Conservation (phyloP, 108 stramenopile species). For the Pseudonitzschia multistriata region DNA sequence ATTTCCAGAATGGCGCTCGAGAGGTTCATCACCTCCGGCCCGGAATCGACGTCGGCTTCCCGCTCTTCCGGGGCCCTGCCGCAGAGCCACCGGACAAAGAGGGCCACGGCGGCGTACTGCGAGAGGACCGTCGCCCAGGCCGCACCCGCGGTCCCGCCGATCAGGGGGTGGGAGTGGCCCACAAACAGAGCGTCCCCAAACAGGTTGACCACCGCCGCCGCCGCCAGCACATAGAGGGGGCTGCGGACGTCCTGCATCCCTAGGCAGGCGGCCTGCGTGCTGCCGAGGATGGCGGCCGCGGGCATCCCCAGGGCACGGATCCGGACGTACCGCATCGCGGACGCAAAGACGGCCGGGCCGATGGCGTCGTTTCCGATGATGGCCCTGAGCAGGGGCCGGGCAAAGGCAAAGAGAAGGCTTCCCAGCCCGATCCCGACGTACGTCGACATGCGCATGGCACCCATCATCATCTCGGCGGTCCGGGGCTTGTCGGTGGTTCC, state of each 20-base stretch:
- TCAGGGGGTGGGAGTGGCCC: slow-evolving; percentile 41
- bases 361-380: slow-evolving; percentile 80
- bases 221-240: slow-evolving; percentile 72
- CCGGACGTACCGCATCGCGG: slow-evolving; percentile 79
- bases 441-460: slow-evolving; percentile 63
- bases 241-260: slow-evolving; percentile 77
- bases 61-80: slow-evolving; percentile 18
- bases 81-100: slow-evolving; percentile 73
- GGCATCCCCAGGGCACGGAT: slow-evolving; percentile 86
- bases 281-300: slow-evolving; percentile 74
- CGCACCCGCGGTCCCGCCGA: slow-evolving; percentile 84
- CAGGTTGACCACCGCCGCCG: slow-evolving; percentile 80
- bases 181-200: slow-evolving; percentile 74
- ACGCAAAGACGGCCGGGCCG: slow-evolving; percentile 59
- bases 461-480: slow-evolving; percentile 51
- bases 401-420: slow-evolving; percentile 43
- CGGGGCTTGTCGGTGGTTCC: slow-evolving; percentile 19
- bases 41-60: slow-evolving; percentile 8
- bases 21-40: slow-evolving; percentile 41
- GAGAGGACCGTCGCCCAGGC: slow-evolving; percentile 90
- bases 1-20: slow-evolving; percentile 64
- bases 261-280: slow-evolving; percentile 76
- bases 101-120: slow-evolving; percentile 69
- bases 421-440: slow-evolving; percentile 66
- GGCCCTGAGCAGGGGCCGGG: slow-evolving; percentile 41